Evolutionary conservation across 257 asterid genomes (phyloP), one percentile per base, ranked within the genome.

Genomic region (Anisodus acutangulus): DNA sequence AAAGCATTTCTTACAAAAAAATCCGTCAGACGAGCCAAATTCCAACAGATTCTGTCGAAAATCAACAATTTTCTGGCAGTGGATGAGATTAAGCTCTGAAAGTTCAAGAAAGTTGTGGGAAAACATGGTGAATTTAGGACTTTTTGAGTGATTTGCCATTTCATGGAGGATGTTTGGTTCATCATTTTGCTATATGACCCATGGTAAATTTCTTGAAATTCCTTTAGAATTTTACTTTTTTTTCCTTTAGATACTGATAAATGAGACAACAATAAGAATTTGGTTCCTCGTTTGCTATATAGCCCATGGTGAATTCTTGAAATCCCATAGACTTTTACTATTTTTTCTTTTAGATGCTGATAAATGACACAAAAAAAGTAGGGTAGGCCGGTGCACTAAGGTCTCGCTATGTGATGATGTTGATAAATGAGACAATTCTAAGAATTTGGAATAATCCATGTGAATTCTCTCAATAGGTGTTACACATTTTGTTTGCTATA

Each of bases 31-130:
- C 26, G 1, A 68, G 26, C 22, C 7, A 37, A 68, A 68, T 68
- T 68, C 26, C 7, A 0, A 68, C 16, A 5, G 3, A 68, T 37
- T 68, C 39, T 0, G 0, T 68, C 8, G 0, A 0, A 39, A 68
- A 68, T 39, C 37, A 68, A 12, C 13, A 3, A 68, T 68, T 68
- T 68, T 68, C 19, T 68, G 4, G 3, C 7, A 68, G 53, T 2
- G 26, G 4, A 43, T 58, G 6, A 63, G 17, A 13, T 63, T 0
- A 49, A 76, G 81, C 22, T 22, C 3, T 3, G 0, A 47, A 88
- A 91, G 91, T 86, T 90, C 93, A 86, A 89, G 91, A 89, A 87
- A 86, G 85, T 85, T 91, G 91, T 89, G 96, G 96, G 93, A 92
- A 90, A 84, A 89, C 83, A 90, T 92, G 94, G 90, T 85, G 78